phyloP scores from a whole-genome alignment of 2,329 filamentous ascomycete species.

The Ceratocystis harringtonii region DNA sequence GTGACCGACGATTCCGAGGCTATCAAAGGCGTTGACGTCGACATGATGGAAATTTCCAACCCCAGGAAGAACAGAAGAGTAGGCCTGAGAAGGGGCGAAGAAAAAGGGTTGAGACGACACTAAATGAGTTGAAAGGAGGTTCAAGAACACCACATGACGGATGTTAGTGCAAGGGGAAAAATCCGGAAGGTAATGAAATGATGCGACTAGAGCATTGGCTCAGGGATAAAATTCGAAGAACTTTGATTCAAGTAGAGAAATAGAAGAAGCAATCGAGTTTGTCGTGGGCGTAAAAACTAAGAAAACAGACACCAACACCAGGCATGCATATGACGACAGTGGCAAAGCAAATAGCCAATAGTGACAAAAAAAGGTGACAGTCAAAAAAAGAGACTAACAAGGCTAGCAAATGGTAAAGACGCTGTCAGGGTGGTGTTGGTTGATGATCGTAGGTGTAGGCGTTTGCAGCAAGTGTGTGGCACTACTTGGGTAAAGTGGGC shows the following conservation, averaged over 20 bases:
- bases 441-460: background rate
- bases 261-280: background rate
- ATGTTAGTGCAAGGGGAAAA: background rate
- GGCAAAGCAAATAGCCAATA: background rate
- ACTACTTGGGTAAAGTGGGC: background rate
- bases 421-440: background rate
- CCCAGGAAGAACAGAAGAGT: background rate
- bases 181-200: background rate
- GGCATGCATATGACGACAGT: background rate
- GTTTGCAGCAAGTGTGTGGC: background rate
- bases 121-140: background rate
- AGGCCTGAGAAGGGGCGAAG: background rate
- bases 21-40: conserved; percentile 3
- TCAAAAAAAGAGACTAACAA: background rate
- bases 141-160: background rate
- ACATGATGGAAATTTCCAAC: conserved; percentile 4
- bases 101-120: background rate
- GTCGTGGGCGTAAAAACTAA: background rate
- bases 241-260: background rate
- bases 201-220: background rate
- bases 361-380: background rate
- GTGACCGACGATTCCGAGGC: conserved; percentile 4
- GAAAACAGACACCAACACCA: background rate
- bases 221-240: background rate
- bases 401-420: background rate